Conservation (phyloP, 257 asterid species). For the Cynanchum wilfordii region DNA sequence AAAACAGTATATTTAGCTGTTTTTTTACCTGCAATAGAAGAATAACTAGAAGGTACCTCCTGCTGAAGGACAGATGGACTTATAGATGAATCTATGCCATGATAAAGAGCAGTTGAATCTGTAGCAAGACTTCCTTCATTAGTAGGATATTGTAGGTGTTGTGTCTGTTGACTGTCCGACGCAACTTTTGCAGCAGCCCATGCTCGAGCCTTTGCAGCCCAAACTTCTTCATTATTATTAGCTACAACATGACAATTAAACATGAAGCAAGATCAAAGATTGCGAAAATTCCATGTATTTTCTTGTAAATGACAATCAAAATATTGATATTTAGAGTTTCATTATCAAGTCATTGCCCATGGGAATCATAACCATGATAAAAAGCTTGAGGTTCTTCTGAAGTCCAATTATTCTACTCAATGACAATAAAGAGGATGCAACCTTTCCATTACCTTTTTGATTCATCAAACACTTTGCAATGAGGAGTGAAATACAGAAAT, state of each 20-base stretch:
- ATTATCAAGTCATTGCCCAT: not conserved
- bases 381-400: not conserved
- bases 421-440: not conserved
- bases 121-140: slow-evolving; percentile 45
- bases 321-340: not conserved
- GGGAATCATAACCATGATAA: not conserved
- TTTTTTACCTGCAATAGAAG: slow-evolving; percentile 97
- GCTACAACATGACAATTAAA: slow-evolving; percentile 25
- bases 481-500: not conserved
- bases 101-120: slow-evolving; percentile 46
- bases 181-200: slow-evolving; percentile 91
- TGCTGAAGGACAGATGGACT: slow-evolving; percentile 82
- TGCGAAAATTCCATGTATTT: not conserved
- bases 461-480: not conserved
- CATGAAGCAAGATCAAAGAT: not conserved
- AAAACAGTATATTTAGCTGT: slow-evolving; percentile 38
- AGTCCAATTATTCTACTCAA: not conserved
- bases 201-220: slow-evolving; percentile 98
- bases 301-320: not conserved
- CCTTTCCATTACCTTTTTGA: not conserved
- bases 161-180: slow-evolving; percentile 53
- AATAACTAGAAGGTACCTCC: slow-evolving; percentile 99
- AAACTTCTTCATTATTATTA: slow-evolving; percentile 67
- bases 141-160: slow-evolving; percentile 17
- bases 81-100: slow-evolving; percentile 50